A percentile compares a stretch with the other conserved stretches of the same genome.
These are phyloP conservation scores for Solanum hybrid DNA, from an alignment of 305 asterid genomes.

Conservation along the genomic window DNA sequence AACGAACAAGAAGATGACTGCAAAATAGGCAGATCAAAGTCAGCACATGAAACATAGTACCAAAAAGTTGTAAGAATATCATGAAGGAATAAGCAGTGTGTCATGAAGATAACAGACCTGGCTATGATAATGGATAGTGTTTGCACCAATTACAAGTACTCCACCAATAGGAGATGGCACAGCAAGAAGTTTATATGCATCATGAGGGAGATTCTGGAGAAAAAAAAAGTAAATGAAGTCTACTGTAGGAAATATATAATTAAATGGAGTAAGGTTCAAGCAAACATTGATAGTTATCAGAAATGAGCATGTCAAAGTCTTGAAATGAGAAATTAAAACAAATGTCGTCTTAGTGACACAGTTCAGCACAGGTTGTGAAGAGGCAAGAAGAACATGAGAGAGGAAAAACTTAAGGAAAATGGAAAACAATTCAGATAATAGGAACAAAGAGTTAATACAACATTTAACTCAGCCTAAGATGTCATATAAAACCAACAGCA, in stretches of 20 bases:
- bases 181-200: slow-evolving; percentile 96
- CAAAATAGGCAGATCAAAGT: slow-evolving; percentile 22
- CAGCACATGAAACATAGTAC: background rate
- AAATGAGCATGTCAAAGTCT: background rate
- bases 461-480: background rate
- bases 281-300: background rate
- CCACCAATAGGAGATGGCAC: slow-evolving; percentile 99
- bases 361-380: background rate
- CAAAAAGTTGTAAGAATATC: background rate
- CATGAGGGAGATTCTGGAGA: slow-evolving; percentile 86
- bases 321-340: background rate
- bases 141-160: slow-evolving; percentile 87
- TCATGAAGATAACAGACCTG: slow-evolving; percentile 38
- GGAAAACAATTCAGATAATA: background rate
- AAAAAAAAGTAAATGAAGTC: slow-evolving; percentile 13
- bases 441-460: background rate
- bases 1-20: slow-evolving; percentile 84
- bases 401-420: background rate
- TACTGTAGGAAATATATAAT: background rate
- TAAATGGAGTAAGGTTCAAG: background rate
- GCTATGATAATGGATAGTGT: slow-evolving; percentile 91
- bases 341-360: background rate
- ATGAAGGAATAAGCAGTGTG: slow-evolving; percentile 16
- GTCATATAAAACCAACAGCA: background rate
- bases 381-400: background rate